phyloP scores from a whole-genome alignment of 139 green algal species.

The Raphidocelis subcapitata region DNA sequence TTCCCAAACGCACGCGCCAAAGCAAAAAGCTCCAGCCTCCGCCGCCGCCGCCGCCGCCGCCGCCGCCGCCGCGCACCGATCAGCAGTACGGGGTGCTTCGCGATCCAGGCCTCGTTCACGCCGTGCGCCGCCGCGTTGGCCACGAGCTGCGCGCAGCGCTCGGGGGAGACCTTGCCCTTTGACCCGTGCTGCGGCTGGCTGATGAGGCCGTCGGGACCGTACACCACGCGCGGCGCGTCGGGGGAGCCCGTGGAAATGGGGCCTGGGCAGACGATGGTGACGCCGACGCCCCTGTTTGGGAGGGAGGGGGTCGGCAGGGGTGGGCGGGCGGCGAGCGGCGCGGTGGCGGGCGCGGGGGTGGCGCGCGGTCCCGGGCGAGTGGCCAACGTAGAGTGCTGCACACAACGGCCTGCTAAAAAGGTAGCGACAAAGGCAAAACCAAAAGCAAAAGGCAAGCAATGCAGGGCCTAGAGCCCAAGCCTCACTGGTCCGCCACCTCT shows the following conservation, averaged over 20 bases:
- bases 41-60: background rate
- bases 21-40: background rate
- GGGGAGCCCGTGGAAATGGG: slow-evolving; percentile 45
- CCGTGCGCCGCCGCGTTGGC: slow-evolving; percentile 59
- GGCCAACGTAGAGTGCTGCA: too few species aligned
- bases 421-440: too few species aligned
- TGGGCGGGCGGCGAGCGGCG: too few species aligned
- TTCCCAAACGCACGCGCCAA: background rate
- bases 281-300: slow-evolving; percentile 61
- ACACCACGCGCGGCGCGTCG: slow-evolving; percentile 50
- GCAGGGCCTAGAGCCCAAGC: too few species aligned
- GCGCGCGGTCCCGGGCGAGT: too few species aligned
- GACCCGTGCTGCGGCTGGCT: slow-evolving; percentile 10
- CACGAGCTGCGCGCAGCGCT: slow-evolving; percentile 60
- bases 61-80: slow-evolving; percentile 43
- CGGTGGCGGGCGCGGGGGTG: too few species aligned
- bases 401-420: too few species aligned
- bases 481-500: slow-evolving; percentile 63
- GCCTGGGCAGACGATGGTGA: slow-evolving; percentile 80
- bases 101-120: slow-evolving; percentile 79
- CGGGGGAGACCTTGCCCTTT: slow-evolving; percentile 34
- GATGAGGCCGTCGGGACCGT: slow-evolving; percentile 46
- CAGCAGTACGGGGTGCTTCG: slow-evolving; percentile 73
- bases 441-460: too few species aligned
- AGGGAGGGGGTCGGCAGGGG: too few species aligned